phyloP scores from a whole-genome alignment of 1,139 yeast species.

The Suhomyces kunorum region DNA sequence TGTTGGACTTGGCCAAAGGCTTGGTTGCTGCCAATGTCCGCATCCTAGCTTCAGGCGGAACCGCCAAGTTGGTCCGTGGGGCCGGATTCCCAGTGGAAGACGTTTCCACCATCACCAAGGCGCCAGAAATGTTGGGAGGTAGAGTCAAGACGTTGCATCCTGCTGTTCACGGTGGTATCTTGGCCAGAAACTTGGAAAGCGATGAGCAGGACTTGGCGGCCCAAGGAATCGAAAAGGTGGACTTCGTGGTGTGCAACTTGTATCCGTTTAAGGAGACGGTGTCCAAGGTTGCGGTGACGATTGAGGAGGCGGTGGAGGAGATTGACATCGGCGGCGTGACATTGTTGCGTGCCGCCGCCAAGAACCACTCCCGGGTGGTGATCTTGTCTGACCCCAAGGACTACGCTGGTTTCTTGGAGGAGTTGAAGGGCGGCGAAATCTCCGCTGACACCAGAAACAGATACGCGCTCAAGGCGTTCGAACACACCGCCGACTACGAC shows the following conservation, averaged over 20 bases:
- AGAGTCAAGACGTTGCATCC: conserved; percentile 98
- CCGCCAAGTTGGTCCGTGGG: conserved; percentile 90
- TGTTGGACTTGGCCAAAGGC: conserved; percentile 94
- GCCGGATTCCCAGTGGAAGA: conserved; percentile 98
- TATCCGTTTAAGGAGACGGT: conserved; percentile 98
- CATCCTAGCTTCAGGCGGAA: conserved; percentile 95
- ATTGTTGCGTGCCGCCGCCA: conserved; percentile 95
- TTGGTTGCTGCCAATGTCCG: conserved; percentile 84
- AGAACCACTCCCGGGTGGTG: conserved; percentile 94
- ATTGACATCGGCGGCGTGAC: conserved; percentile 99
- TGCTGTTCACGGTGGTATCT: conserved; percentile 97
- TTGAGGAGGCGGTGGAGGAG: conserved; percentile 97
- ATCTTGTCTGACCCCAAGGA: conserved; percentile 93
- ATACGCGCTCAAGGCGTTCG: conserved; percentile 94
- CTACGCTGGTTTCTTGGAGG: conserved; percentile 82
- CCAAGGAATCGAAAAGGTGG: conserved; percentile 93
- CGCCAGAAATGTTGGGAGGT: conserved; percentile 98
- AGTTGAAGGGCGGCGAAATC: conserved; percentile 72
- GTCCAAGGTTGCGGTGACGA: conserved; percentile 91
- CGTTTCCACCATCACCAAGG: conserved; percentile 91
- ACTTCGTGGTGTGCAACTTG: conserved; percentile 93
- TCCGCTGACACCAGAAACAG: conserved; percentile 73
- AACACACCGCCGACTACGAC: conserved; percentile 97
- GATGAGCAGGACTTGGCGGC: conserved; percentile 85
- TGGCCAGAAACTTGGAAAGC: conserved; percentile 87